Percentiles rank a stretch among this genome's conserved stretches.
Evolutionary conservation across 192 early-diverging fungal species (phyloP).

Genomic region (Coemansia sp.): DNA sequence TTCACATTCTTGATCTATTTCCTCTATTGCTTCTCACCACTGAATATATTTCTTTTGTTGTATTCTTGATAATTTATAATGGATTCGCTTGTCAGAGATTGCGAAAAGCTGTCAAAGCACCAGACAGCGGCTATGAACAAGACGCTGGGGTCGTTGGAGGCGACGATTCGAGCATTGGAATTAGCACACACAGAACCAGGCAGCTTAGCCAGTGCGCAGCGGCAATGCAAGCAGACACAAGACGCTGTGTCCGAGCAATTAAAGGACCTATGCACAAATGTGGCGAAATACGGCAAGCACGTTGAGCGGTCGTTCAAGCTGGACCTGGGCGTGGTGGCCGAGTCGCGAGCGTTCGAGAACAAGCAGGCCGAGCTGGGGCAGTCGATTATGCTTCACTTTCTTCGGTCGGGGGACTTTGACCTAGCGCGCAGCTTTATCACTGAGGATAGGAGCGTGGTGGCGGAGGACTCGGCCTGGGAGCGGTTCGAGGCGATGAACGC

Average conservation of each 20-base stretch:
- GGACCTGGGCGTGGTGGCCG: constrained; percentile 62
- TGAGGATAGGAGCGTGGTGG: constrained; percentile 46
- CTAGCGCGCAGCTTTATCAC: constrained; percentile 60
- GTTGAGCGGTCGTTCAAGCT: constrained; percentile 79
- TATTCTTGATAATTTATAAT: constrained; percentile 34
- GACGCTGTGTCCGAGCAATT: constrained; percentile 54
- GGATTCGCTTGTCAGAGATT: constrained; percentile 68
- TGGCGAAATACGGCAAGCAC: constrained; percentile 72
- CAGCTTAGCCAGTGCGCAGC: neutral
- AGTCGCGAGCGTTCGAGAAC: constrained; percentile 76
- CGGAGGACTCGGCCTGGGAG: constrained; percentile 55
- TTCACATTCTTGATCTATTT: no score
- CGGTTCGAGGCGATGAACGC: constrained; percentile 86
- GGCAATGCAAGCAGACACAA: constrained; percentile 8
- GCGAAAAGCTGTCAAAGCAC: constrained; percentile 69
- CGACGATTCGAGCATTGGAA: constrained; percentile 51
- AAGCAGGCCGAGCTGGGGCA: constrained; percentile 66
- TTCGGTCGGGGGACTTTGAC: constrained; percentile 87
- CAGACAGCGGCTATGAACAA: constrained; percentile 58
- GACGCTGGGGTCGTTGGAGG: constrained; percentile 49
- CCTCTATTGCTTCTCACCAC: no score
- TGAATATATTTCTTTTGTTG: constrained; percentile 1
- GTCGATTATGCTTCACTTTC: constrained; percentile 75
- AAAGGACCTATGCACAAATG: constrained; percentile 65
- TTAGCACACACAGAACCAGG: constrained; percentile 1